These are phyloP conservation scores for Suaeda aralocaspica DNA, from an alignment of 148 eudicot genomes.

Conservation along the genomic window DNA sequence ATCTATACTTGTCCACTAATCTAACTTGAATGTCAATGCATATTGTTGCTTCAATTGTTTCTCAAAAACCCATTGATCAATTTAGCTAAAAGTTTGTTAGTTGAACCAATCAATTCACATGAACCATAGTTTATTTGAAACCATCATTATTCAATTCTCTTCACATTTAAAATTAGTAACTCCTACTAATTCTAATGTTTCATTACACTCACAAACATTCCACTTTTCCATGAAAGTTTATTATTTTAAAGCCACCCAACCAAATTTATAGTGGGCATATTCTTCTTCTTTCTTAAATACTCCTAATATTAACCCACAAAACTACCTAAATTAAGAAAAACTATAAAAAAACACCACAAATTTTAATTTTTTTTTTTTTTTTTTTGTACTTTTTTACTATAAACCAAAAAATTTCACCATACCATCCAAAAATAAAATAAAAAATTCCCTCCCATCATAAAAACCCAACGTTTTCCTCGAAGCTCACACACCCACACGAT, in stretches of 20 bases:
- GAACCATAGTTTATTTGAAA: slow-evolving; percentile 1
- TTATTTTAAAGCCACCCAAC: neutral
- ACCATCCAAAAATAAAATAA: too few species aligned
- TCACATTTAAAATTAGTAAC: neutral
- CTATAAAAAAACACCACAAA: neutral
- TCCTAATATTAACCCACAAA: too few species aligned
- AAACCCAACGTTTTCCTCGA: slow-evolving; percentile 22
- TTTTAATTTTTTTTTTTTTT: too few species aligned
- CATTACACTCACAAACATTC: neutral
- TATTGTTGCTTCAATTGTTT: neutral
- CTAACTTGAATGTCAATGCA: neutral
- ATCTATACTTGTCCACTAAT: neutral
- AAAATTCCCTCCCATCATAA: neutral
- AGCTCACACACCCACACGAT: slow-evolving; percentile 24
- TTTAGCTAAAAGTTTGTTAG: slow-evolving; percentile 13
- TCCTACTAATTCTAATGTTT: neutral
- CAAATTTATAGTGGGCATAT: neutral
- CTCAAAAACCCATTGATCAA: neutral
- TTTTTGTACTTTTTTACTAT: too few species aligned
- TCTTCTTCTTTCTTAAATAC: too few species aligned
- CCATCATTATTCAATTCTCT: neutral
- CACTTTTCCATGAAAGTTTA: neutral
- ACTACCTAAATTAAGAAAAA: too few species aligned
- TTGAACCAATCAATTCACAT: neutral
- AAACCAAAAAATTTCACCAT: too few species aligned